phyloP scores from a whole-genome alignment of 768 basidiomycete genomes.

The Boletus rubropictus region DNA sequence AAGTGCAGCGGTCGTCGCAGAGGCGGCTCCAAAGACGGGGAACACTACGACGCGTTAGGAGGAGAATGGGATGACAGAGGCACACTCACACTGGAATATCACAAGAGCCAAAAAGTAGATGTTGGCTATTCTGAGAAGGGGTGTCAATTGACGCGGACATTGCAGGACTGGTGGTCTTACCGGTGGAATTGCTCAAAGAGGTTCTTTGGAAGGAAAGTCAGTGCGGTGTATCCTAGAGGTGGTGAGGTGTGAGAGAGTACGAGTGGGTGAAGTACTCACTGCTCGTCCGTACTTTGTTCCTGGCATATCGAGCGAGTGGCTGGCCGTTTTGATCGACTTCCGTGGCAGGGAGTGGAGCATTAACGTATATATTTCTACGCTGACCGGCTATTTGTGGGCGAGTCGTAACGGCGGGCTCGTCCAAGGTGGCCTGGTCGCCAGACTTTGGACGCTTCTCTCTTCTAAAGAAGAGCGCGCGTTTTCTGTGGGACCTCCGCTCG shows the following conservation, averaged over 20 bases:
- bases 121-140: constrained; percentile 65
- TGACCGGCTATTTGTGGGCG: constrained; percentile 39
- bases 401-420: constrained; percentile 15
- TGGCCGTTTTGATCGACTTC: constrained; percentile 73
- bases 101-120: constrained; percentile 86
- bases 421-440: constrained; percentile 28
- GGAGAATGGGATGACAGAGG: neutral
- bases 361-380: constrained; percentile 78
- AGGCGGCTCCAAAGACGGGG: constrained; percentile 83
- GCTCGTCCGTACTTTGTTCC: constrained; percentile 93
- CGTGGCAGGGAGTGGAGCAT: constrained; percentile 55
- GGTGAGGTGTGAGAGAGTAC: neutral
- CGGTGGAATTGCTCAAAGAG: constrained; percentile 92
- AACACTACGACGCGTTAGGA: constrained; percentile 51
- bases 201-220: constrained; percentile 93
- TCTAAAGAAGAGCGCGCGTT: constrained; percentile 54
- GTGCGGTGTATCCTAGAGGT: constrained; percentile 72
- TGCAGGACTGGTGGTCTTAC: constrained; percentile 32
- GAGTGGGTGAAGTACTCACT: constrained; percentile 48
- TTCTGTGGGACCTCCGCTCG: constrained; percentile 47
- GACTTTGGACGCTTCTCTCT: constrained; percentile 41
- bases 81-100: constrained; percentile 61
- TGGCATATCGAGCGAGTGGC: constrained; percentile 68
- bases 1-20: constrained; percentile 74
- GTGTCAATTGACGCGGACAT: neutral